phyloP scores from a whole-genome alignment of 2,329 filamentous ascomycete genomes.

The Orbilia javanica region DNA sequence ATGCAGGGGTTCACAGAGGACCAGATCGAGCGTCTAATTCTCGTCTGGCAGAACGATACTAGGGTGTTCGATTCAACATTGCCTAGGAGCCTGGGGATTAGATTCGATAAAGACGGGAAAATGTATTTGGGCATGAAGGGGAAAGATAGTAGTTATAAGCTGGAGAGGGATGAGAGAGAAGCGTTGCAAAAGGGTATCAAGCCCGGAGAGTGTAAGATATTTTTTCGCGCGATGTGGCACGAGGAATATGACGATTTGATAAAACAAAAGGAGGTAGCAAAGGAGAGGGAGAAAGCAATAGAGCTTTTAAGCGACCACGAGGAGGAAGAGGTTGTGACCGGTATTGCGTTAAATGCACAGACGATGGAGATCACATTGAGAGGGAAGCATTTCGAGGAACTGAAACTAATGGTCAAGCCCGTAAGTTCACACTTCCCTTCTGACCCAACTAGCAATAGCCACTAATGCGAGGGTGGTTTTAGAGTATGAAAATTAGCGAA shows the following conservation, averaged over 20 bases:
- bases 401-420: conserved; percentile 50
- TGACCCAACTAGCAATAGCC: background rate
- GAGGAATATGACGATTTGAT: conserved; percentile 37
- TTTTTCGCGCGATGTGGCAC: conserved; percentile 47
- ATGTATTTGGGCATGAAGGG: conserved; percentile 33
- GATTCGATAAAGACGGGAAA: conserved; percentile 46
- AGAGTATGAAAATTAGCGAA: conserved; percentile 51
- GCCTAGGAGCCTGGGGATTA: conserved; percentile 41
- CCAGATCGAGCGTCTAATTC: conserved; percentile 25
- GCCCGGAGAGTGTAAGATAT: conserved; percentile 44
- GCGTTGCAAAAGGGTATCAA: conserved; percentile 34
- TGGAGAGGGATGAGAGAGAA: conserved; percentile 15
- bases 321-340: conserved; percentile 39
- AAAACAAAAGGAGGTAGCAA: conserved; percentile 31
- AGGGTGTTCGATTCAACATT: conserved; percentile 50
- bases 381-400: conserved; percentile 49
- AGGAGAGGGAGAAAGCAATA: conserved; percentile 17
- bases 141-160: background rate
- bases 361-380: conserved; percentile 36
- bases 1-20: conserved; percentile 37
- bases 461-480: background rate
- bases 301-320: conserved; percentile 5
- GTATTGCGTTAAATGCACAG: conserved; percentile 36
- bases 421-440: conserved; percentile 6
- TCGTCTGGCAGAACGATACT: conserved; percentile 52